Evolutionary conservation across 306 rosid genomes (phyloP), one percentile per base, ranked within the genome.

Genomic region (Dalbergia oliveri): DNA sequence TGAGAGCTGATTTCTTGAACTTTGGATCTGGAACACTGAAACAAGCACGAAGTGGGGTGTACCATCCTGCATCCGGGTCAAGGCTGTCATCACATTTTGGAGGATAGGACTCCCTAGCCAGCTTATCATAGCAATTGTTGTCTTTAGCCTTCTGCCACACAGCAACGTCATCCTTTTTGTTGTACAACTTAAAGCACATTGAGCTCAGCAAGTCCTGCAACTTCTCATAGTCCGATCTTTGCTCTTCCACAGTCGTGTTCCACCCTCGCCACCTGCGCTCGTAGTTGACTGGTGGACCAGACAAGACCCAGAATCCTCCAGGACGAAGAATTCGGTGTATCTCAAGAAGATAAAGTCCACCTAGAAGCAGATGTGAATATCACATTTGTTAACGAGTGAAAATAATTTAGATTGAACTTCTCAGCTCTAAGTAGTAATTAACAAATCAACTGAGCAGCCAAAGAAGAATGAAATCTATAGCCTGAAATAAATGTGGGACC

Each of bases 251-350:
- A 0, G 98, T 96, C 4, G 99, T 93, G 88, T 96, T 91, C 99
- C 99, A 96, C 57, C 99, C 99, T 5, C 89, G 84, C 99, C 99
- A 96, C 75, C 90, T 91, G 41, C 79, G 74, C 85, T 93, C 86
- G 0, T 93, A 96, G 91, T 96, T 96, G 31, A 96, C 98, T 4
- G 99, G 99, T 11, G 99, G 99, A 23, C 99, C 99, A 5, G 99
- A 96, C 45, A 96, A 81, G 58, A 93, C 85, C 99, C 99, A 96
- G 77, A 96, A 93, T 34, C 99, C 99, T 75, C 99, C 99, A 0
- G 99, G 99, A 23, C 98, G 98, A 72, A 96, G 97, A 54, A 96
- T 93, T 59, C 99, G 94, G 71, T 91, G 92, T 66, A 96, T 69
- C 87, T 96, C 99, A 16, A 80, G 85, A 9, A 96, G 94, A 90